Conservation (phyloP, 345 rosid genomes). For the Turritis glabra region DNA sequence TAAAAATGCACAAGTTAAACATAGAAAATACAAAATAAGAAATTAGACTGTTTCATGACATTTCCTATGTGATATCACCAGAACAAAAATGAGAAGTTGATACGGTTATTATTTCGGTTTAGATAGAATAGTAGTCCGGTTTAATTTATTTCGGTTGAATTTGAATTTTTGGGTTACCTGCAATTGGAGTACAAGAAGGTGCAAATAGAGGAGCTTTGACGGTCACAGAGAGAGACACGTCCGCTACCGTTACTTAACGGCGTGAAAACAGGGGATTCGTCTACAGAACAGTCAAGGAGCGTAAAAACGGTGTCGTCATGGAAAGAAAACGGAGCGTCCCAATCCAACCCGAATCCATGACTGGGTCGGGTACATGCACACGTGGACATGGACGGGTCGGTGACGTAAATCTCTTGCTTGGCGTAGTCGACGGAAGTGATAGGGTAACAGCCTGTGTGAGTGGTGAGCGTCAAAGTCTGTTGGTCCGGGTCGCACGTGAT, state of each 20-base stretch:
- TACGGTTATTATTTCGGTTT: background rate
- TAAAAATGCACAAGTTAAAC: too few species aligned
- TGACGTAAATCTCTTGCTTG: conserved; percentile 57
- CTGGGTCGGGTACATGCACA: conserved; percentile 79
- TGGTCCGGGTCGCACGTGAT: conserved; percentile 53
- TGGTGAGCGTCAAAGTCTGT: conserved; percentile 58
- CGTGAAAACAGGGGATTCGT: conserved; percentile 58
- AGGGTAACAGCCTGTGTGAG: conserved; percentile 82
- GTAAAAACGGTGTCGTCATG: conserved; percentile 74
- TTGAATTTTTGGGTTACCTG: conserved; percentile 13
- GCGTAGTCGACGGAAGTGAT: conserved; percentile 66
- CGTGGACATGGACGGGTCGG: conserved; percentile 87
- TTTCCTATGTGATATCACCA: background rate
- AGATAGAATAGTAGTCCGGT: conserved; percentile 16
- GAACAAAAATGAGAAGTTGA: background rate
- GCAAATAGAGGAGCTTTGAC: conserved; percentile 73
- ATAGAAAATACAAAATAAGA: too few species aligned
- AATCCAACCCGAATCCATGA: conserved; percentile 80
- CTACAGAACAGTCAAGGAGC: conserved; percentile 71
- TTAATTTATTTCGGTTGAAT: conserved; percentile 18
- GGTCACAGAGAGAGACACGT: conserved; percentile 62
- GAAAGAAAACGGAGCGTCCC: conserved; percentile 89
- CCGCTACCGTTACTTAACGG: conserved; percentile 40
- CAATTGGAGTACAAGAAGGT: conserved; percentile 67
- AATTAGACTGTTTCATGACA: too few species aligned